Percentiles rank a stretch among this genome's conserved stretches.
Evolutionary conservation across 2,329 filamentous ascomycete species (phyloP).

Genomic region (Xylaria digitata): DNA sequence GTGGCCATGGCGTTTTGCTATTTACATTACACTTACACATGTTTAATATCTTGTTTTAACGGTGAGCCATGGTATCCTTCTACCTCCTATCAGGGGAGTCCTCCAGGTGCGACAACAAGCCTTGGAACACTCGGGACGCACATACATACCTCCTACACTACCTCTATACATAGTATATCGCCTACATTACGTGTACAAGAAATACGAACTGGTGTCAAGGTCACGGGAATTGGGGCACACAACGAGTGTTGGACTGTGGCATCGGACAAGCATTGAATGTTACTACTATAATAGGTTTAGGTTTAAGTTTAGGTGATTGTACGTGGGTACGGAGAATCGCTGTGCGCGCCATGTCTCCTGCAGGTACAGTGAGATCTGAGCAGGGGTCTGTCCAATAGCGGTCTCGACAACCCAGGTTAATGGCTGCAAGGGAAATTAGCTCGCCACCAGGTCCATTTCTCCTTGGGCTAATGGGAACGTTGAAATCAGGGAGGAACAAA

Average conservation of each 20-base stretch:
- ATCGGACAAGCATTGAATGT: no score
- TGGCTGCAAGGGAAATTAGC: conserved; percentile 35
- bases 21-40: neutral
- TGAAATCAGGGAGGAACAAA: conserved; percentile 10
- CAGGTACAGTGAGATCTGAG: conserved; percentile 37
- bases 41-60: neutral
- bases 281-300: no score
- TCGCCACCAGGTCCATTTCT: conserved; percentile 11
- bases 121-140: neutral
- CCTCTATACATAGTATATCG: no score
- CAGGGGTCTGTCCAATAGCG: conserved; percentile 28
- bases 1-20: neutral
- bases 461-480: conserved; percentile 7
- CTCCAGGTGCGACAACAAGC: neutral
- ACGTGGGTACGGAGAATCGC: conserved; percentile 3
- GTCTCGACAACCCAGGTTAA: neutral
- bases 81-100: no score
- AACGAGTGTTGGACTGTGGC: conserved; percentile 11
- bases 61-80: neutral
- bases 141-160: no score
- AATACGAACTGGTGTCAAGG: neutral
- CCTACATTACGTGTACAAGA: no score
- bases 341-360: conserved; percentile 30
- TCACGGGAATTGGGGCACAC: no score
- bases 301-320: no score